Evolutionary conservation across 2,329 filamentous ascomycete species (phyloP).

Genomic region (Fusarium odoratissimum): DNA sequence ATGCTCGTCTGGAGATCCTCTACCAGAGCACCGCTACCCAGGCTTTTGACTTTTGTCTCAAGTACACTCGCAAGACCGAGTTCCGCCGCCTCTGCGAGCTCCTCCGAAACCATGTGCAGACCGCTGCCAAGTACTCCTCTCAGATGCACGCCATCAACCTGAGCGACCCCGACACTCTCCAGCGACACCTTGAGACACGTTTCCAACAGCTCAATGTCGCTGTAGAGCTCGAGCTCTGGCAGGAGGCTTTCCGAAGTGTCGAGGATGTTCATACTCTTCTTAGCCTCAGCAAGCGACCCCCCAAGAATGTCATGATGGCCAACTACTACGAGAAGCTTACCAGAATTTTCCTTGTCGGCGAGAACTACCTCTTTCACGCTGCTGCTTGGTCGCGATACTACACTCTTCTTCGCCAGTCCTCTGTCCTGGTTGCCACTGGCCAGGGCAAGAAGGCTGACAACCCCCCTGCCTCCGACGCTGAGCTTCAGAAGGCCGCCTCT

Average conservation of each 20-base stretch:
- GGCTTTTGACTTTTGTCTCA: conserved; percentile 98
- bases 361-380: conserved; percentile 99
- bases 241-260: conserved; percentile 98
- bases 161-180: conserved; percentile 95
- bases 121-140: conserved; percentile 97
- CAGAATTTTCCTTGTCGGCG: conserved; percentile 97
- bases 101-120: conserved; percentile 97
- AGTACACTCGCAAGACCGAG: conserved; percentile 98
- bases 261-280: conserved; percentile 98
- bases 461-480: conserved; percentile 86
- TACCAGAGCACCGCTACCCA: conserved; percentile 98
- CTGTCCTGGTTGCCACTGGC: conserved; percentile 82
- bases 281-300: conserved; percentile 95
- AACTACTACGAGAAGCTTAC: conserved; percentile 99
- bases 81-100: conserved; percentile 98
- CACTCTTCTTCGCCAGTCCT: conserved; percentile 92
- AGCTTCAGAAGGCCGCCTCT: conserved; percentile 93
- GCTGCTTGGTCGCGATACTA: conserved; percentile 98
- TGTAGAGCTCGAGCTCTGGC: conserved; percentile 97
- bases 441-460: conserved; percentile 95
- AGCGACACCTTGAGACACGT: conserved; percentile 96
- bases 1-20: conserved; percentile 95
- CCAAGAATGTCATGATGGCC: conserved; percentile 99
- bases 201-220: conserved; percentile 99
- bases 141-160: conserved; percentile 99